Percentiles rank a stretch among this genome's conserved stretches.
These are phyloP conservation scores for Dacryopinax primogenitus DNA, from an alignment of 768 basidiomycete species.

Conservation along the genomic window DNA sequence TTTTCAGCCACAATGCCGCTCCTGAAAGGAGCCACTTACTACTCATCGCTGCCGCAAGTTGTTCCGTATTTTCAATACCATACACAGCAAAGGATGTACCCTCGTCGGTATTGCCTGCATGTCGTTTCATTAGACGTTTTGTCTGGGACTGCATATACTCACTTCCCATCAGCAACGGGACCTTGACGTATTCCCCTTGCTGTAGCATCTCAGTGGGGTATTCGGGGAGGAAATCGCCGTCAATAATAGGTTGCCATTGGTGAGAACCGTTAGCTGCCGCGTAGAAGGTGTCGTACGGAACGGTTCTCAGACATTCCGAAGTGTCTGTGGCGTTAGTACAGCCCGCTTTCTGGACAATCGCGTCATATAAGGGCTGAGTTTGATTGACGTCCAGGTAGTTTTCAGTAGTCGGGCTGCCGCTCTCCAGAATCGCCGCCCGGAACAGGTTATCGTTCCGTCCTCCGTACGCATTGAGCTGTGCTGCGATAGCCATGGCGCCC, in stretches of 20 bases:
- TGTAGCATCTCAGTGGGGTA: background rate
- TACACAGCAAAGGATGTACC: background rate
- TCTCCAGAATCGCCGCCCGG: conserved; percentile 41
- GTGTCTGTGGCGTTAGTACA: conserved; percentile 33
- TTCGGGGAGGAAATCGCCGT: background rate
- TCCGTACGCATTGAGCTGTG: conserved; percentile 33
- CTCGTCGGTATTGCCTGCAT: background rate
- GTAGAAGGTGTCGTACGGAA: conserved; percentile 29
- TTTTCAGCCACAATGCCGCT: background rate
- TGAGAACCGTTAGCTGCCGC: conserved; percentile 32
- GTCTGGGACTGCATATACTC: background rate
- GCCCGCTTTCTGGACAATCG: conserved; percentile 31
- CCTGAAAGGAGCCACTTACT: background rate
- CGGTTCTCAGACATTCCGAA: conserved; percentile 31
- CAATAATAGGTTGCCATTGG: background rate
- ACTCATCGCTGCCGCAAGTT: background rate
- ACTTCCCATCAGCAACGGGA: conserved; percentile 2
- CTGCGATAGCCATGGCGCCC: conserved; percentile 5
- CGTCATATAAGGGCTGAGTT: conserved; percentile 37
- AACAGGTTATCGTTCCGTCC: conserved; percentile 38
- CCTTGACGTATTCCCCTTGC: background rate
- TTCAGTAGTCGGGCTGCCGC: conserved; percentile 22
- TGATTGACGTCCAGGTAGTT: conserved; percentile 25
- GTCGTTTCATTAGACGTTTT: background rate
- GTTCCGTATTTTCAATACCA: background rate